phyloP scores from a whole-genome alignment of 345 rosid species.

The Lagerstroemia speciosa region DNA sequence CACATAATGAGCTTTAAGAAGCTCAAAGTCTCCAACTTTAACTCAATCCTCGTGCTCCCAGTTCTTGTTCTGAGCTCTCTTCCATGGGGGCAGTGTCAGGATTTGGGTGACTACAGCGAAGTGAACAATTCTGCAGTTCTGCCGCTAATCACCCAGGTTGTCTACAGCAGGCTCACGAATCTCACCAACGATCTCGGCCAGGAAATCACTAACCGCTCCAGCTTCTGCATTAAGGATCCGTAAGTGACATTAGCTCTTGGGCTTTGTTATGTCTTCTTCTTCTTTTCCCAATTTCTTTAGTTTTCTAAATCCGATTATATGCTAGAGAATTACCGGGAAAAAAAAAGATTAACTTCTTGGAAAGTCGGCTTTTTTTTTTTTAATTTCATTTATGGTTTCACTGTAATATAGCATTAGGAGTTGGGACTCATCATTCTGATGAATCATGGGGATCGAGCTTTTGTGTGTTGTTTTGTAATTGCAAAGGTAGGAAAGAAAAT shows the following conservation, averaged over 20 bases:
- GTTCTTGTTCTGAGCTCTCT: conserved; percentile 31
- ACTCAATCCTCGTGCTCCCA: conserved; percentile 30
- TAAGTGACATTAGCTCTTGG: conserved; percentile 21
- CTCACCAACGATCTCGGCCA: conserved; percentile 41
- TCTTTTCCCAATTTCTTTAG: background rate
- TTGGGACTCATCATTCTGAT: background rate
- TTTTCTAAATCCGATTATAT: no score
- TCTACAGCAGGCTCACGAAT: conserved; percentile 34
- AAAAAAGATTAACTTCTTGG: background rate
- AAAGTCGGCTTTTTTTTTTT: background rate
- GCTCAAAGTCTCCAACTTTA: conserved; percentile 20
- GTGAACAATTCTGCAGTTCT: conserved; percentile 44
- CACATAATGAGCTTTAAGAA: conserved; percentile 25
- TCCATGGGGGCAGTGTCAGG: conserved; percentile 39
- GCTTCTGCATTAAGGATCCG: conserved; percentile 72
- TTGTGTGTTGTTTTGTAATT: background rate
- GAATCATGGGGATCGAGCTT: background rate
- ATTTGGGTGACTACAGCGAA: conserved; percentile 32
- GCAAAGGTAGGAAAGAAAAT: background rate
- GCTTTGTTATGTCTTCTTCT: background rate
- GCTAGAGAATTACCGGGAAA: background rate
- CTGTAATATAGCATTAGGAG: background rate
- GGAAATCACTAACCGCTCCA: conserved; percentile 37
- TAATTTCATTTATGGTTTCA: background rate
- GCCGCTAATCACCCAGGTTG: conserved; percentile 21